These are phyloP conservation scores for Hypomyces perniciosus DNA, from an alignment of 2,329 filamentous ascomycete genomes.

Conservation along the genomic window DNA sequence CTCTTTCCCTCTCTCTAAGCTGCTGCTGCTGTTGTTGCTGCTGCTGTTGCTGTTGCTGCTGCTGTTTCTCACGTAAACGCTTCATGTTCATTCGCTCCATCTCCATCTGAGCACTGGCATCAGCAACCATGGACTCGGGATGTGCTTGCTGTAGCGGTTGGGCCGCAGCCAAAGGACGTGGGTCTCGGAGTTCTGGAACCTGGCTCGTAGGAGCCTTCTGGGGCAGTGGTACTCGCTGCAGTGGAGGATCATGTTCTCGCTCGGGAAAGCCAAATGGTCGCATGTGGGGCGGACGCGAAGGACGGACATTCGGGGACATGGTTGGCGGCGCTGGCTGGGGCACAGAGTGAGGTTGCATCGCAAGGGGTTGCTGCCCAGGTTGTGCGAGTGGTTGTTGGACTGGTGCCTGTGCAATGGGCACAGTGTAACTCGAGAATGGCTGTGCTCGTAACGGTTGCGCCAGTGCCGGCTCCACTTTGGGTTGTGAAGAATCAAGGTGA, in stretches of 20 bases:
- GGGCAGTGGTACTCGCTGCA: conserved; percentile 34
- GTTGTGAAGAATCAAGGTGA: conserved; percentile 37
- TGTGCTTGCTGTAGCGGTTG: conserved; percentile 30
- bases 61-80: conserved; percentile 23
- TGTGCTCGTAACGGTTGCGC: conserved; percentile 30
- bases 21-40: conserved; percentile 13
- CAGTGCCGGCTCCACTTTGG: conserved; percentile 39
- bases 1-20: conserved; percentile 15
- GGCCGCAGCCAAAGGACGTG: conserved; percentile 28
- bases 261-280: conserved; percentile 41
- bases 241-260: conserved; percentile 31
- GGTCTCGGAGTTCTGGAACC: conserved; percentile 29
- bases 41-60: conserved; percentile 13
- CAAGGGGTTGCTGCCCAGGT: conserved; percentile 21
- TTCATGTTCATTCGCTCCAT: conserved; percentile 29
- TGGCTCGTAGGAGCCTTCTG: conserved; percentile 32
- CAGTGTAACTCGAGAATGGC: conserved; percentile 37
- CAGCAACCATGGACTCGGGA: conserved; percentile 27
- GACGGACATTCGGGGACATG: conserved; percentile 41
- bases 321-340: conserved; percentile 35
- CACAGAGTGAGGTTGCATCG: conserved; percentile 30
- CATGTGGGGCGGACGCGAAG: conserved; percentile 36
- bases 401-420: conserved; percentile 42
- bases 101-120: conserved; percentile 24
- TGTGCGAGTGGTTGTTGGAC: conserved; percentile 26